These are phyloP conservation scores for Marchantia polymorpha DNA, from an alignment of 225 moss, liverwort and hornwort genomes.

Conservation along the genomic window DNA sequence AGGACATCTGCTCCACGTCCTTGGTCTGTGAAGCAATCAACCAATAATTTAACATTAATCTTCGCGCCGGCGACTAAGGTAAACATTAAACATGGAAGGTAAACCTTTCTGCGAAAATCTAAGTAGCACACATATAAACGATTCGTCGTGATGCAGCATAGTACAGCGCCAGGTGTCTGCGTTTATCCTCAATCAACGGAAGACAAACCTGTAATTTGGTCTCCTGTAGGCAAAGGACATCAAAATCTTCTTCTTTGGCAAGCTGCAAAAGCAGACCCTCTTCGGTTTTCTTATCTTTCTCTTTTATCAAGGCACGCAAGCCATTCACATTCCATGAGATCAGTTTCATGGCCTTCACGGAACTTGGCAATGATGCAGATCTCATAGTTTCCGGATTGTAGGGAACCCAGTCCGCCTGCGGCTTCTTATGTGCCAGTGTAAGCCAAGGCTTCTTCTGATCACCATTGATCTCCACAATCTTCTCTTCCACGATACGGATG, in stretches of 20 bases:
- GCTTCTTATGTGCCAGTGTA: constrained; percentile 69
- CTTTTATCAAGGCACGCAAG: constrained; percentile 77
- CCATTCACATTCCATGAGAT: constrained; percentile 99
- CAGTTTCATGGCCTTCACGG: constrained; percentile 58
- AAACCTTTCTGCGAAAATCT: not conserved
- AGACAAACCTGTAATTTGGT: constrained; percentile 81
- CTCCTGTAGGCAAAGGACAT: constrained; percentile 62
- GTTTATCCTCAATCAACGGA: not conserved
- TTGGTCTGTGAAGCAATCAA: constrained; percentile 48
- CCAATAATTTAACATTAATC: not conserved
- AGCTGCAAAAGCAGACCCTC: constrained; percentile 60
- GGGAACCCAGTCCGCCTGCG: constrained; percentile 57
- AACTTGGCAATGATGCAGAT: constrained; percentile 38
- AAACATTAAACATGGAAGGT: not conserved
- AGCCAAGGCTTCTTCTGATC: constrained; percentile 59
- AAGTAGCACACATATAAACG: no score
- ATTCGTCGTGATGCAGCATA: no score
- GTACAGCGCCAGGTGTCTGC: not conserved
- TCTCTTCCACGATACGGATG: not conserved
- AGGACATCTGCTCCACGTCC: constrained; percentile 64
- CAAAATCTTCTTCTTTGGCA: constrained; percentile 45
- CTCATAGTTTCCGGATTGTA: constrained; percentile 81
- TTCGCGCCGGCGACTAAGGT: not conserved
- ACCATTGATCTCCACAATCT: not conserved
- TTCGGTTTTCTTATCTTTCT: constrained; percentile 59